phyloP scores from a whole-genome alignment of 2,329 filamentous ascomycete species.

The Alternaria hordeiaustralica region DNA sequence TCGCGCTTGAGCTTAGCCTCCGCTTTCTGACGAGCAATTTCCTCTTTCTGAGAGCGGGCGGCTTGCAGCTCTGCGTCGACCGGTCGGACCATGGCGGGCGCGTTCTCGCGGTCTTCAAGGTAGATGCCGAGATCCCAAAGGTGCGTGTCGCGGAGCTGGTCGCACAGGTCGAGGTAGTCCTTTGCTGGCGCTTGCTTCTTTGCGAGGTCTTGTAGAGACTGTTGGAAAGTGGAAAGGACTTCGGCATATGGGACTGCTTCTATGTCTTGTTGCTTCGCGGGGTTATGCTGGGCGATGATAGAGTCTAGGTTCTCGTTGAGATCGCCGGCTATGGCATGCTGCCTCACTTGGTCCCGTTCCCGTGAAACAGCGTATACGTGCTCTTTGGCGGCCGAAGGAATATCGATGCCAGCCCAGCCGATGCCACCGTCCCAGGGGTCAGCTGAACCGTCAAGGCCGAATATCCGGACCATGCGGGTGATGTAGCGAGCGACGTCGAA shows the following conservation, averaged over 20 bases:
- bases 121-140: constrained; percentile 85
- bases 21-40: constrained; percentile 51
- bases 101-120: constrained; percentile 78
- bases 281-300: constrained; percentile 49
- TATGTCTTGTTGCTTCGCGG: constrained; percentile 35
- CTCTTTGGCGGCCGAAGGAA: constrained; percentile 64
- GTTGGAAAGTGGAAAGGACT: constrained; percentile 61
- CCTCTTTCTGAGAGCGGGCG: constrained; percentile 62
- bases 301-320: constrained; percentile 38
- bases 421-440: constrained; percentile 55
- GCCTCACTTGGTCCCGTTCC: constrained; percentile 64
- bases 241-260: constrained; percentile 55
- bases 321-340: constrained; percentile 59
- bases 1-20: constrained; percentile 60
- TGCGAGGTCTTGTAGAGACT: constrained; percentile 65
- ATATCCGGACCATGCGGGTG: constrained; percentile 81
- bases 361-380: constrained; percentile 66
- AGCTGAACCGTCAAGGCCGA: constrained; percentile 74
- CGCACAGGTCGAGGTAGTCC: constrained; percentile 76
- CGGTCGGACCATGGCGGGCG: constrained; percentile 76
- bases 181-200: constrained; percentile 64
- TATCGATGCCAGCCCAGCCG: constrained; percentile 70
- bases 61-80: constrained; percentile 64
- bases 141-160: constrained; percentile 74
- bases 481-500: constrained; percentile 74